Conservation (phyloP, 2,329 filamentous ascomycete species). For the Monosporascus cannonballus region DNA sequence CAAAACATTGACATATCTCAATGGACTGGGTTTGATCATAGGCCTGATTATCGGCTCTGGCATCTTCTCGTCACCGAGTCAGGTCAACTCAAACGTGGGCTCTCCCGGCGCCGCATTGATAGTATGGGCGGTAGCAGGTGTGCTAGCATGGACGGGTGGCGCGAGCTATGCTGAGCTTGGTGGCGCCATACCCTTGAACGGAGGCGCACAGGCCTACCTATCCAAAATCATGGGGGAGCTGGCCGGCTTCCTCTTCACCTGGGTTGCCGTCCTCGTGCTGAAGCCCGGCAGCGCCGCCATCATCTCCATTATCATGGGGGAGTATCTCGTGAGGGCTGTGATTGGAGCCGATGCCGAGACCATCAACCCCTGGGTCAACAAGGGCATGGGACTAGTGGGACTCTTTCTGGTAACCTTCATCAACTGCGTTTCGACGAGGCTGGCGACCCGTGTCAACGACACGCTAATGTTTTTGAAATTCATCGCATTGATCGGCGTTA, state of each 20-base stretch:
- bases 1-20: constrained; percentile 92
- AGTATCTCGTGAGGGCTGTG: constrained; percentile 85
- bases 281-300: constrained; percentile 93
- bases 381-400: constrained; percentile 74
- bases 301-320: constrained; percentile 94
- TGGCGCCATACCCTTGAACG: constrained; percentile 91
- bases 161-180: constrained; percentile 94
- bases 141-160: constrained; percentile 92
- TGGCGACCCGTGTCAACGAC: constrained; percentile 84
- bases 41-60: constrained; percentile 93
- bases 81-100: constrained; percentile 86
- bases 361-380: constrained; percentile 83
- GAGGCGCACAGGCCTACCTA: constrained; percentile 88
- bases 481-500: constrained; percentile 78
- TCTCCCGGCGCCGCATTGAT: constrained; percentile 85
- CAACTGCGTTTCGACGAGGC: constrained; percentile 85
- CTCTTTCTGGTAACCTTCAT: constrained; percentile 72
- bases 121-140: constrained; percentile 87
- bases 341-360: constrained; percentile 81
- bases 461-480: constrained; percentile 98
- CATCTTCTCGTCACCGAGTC: constrained; percentile 90
- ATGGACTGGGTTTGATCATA: constrained; percentile 84
- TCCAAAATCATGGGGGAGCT: constrained; percentile 95
- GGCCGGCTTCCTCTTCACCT: constrained; percentile 89
- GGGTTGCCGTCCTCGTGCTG: constrained; percentile 88